Conservation (phyloP, 2,329 filamentous ascomycete species). For the Penicillium verrucosum region DNA sequence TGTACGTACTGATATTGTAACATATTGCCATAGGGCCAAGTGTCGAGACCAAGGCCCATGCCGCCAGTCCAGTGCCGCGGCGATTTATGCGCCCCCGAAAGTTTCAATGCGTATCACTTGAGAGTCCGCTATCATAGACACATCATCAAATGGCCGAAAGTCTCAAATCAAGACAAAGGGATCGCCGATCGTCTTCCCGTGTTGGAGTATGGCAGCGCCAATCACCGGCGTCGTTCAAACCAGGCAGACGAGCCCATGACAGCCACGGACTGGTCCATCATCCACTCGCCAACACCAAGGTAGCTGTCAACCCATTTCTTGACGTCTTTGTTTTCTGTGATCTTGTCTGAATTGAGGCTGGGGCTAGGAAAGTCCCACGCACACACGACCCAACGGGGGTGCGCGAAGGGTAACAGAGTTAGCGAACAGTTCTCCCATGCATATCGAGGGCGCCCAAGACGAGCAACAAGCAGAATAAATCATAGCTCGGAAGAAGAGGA, state of each 20-base stretch:
- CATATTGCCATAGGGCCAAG: not conserved
- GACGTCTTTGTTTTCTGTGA: conserved; percentile 78
- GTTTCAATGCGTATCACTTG: not conserved
- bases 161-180: conserved; percentile 7
- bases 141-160: conserved; percentile 1
- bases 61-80: not conserved
- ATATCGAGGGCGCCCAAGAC: not conserved
- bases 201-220: not conserved
- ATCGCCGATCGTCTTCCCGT: not conserved
- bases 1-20: conserved; percentile 4
- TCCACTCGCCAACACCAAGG: conserved; percentile 90
- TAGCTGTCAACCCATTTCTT: conserved; percentile 91
- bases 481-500: conserved; percentile 4
- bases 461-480: not conserved
- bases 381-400: conserved; percentile 29
- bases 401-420: conserved; percentile 29
- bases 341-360: conserved; percentile 83
- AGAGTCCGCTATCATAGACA: conserved; percentile 1
- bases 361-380: conserved; percentile 41
- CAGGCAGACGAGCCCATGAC: conserved; percentile 82
- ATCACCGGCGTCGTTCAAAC: conserved; percentile 83
- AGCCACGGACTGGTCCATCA: conserved; percentile 96
- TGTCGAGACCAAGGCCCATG: not conserved
- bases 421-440: conserved; percentile 15
- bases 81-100: not conserved